Conservation (phyloP, 164 flowering plant genomes). For the Magnolia sinica region DNA sequence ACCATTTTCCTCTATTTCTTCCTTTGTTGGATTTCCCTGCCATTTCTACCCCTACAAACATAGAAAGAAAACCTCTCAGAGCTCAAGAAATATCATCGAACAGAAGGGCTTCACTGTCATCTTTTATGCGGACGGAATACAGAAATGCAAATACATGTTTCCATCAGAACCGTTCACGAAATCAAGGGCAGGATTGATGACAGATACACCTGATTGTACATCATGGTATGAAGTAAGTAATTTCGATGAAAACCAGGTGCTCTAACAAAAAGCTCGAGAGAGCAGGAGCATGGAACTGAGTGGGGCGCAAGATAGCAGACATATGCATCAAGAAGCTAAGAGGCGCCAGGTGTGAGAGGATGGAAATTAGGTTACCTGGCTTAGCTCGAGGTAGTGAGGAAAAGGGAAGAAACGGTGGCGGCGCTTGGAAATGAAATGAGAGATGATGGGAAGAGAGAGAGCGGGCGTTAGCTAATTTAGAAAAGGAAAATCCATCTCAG, state of each 20-base stretch:
- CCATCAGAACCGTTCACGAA: neutral
- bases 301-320: neutral
- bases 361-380: neutral
- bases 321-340: neutral
- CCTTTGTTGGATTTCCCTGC: constrained; percentile 81
- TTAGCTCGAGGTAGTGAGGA: neutral
- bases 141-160: neutral
- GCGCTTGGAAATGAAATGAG: neutral
- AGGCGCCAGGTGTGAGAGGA: neutral
- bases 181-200: neutral
- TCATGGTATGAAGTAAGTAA: neutral
- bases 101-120: neutral
- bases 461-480: neutral
- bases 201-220: neutral
- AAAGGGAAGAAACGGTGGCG: neutral
- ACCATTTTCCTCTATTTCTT: constrained; percentile 44
- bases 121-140: neutral
- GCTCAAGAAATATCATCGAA: neutral
- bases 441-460: neutral
- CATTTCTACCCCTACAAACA: constrained; percentile 36
- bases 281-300: neutral
- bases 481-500: neutral
- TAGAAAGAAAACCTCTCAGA: neutral
- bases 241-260: neutral
- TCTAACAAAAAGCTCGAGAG: too few relatives aligned